Percentiles rank a stretch among this genome's conserved stretches.
phyloP scores from a whole-genome alignment of 2,329 filamentous ascomycete genomes.

The Spiromastix sp. region DNA sequence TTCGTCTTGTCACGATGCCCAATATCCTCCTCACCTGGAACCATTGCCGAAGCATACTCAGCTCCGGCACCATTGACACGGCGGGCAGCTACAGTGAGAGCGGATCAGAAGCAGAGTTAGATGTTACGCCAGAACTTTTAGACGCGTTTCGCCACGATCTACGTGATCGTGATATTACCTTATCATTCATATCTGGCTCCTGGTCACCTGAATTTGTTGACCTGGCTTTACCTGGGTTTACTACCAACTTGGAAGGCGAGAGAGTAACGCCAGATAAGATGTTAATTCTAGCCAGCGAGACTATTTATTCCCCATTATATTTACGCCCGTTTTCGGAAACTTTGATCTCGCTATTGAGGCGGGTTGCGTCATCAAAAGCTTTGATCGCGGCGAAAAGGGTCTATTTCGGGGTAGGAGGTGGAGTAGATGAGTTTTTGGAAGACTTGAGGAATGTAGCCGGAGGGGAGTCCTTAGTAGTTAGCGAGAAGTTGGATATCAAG shows the following conservation, averaged over 20 bases:
- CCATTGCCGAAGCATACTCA: constrained; percentile 10
- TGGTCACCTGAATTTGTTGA: constrained; percentile 44
- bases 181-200: constrained; percentile 49
- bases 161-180: constrained; percentile 28
- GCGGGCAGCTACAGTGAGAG: background rate
- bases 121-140: constrained; percentile 40
- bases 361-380: constrained; percentile 30
- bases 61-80: background rate
- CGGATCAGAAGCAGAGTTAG: constrained; percentile 25
- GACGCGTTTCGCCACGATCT: constrained; percentile 37
- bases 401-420: constrained; percentile 58
- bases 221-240: constrained; percentile 21
- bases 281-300: constrained; percentile 51
- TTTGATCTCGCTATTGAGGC: constrained; percentile 36
- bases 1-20: constrained; percentile 50
- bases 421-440: constrained; percentile 48
- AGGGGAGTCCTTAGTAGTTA: constrained; percentile 18
- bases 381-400: constrained; percentile 54
- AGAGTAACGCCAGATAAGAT: constrained; percentile 11
- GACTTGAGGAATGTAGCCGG: constrained; percentile 19
- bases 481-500: constrained; percentile 26
- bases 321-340: constrained; percentile 46
- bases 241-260: constrained; percentile 10
- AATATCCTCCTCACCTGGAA: constrained; percentile 50
- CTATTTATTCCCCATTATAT: constrained; percentile 51